Percentiles rank a stretch among this genome's conserved stretches.
Evolutionary conservation across 1,139 yeast species (phyloP).

Genomic region (Saccharomyces hybrid): DNA sequence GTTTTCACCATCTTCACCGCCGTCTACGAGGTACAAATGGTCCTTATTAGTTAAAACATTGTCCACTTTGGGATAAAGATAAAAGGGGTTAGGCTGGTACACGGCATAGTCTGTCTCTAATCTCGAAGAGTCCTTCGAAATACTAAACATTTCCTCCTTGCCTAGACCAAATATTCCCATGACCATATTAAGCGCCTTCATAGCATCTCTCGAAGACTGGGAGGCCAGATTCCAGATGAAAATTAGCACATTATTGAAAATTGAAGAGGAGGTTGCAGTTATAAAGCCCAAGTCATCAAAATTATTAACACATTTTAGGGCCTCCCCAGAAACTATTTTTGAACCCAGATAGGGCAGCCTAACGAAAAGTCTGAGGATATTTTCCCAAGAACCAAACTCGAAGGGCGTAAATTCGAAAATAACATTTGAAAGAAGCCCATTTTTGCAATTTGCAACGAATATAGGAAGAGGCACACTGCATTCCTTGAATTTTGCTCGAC

Average conservation of each 20-base stretch:
- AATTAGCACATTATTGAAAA: constrained; percentile 51
- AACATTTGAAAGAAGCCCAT: constrained; percentile 23
- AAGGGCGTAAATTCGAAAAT: constrained; percentile 54
- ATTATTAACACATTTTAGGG: constrained; percentile 42
- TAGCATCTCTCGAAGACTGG: constrained; percentile 36
- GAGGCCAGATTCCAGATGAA: constrained; percentile 41
- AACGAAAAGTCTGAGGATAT: constrained; percentile 43
- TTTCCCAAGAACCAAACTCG: constrained; percentile 67
- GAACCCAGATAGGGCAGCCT: constrained; percentile 52
- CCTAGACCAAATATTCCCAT: constrained; percentile 43
- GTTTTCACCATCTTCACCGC: constrained; percentile 60
- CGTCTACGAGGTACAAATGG: constrained; percentile 48
- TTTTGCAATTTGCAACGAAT: constrained; percentile 35
- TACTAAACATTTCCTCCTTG: not conserved
- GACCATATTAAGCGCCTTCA: constrained; percentile 39
- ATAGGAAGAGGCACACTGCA: constrained; percentile 41
- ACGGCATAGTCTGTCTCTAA: constrained; percentile 54
- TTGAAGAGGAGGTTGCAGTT: constrained; percentile 64
- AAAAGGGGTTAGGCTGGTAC: constrained; percentile 71
- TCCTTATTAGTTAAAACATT: constrained; percentile 21
- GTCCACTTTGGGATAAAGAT: constrained; percentile 28
- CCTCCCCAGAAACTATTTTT: constrained; percentile 33
- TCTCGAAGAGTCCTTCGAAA: not conserved
- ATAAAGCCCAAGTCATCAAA: constrained; percentile 71
- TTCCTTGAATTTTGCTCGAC: constrained; percentile 29